phyloP scores from a whole-genome alignment of 2,329 filamentous ascomycete genomes.

The Thermomyces lanuginosus region DNA sequence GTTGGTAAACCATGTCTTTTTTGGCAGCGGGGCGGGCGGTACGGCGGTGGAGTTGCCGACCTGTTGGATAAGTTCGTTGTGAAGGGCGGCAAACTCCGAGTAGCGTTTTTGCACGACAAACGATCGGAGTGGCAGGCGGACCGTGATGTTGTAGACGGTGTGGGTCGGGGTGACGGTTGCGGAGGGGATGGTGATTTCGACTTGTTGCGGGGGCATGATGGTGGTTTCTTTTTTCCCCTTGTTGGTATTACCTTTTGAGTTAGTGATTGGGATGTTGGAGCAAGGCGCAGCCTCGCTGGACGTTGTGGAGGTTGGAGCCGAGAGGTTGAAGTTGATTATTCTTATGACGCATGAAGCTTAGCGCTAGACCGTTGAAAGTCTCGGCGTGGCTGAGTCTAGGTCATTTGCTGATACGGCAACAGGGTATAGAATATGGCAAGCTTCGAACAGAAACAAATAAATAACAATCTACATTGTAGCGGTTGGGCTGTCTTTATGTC shows the following conservation, averaged over 20 bases:
- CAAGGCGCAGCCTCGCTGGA: too few relatives aligned
- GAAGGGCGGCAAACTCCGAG: conserved; percentile 44
- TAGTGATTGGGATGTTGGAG: background rate
- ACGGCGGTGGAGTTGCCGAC: conserved; percentile 32
- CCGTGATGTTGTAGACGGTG: conserved; percentile 45
- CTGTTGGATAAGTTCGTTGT: conserved; percentile 35
- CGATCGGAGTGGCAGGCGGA: conserved; percentile 44
- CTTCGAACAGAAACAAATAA: too few relatives aligned
- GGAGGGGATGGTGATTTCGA: conserved; percentile 35
- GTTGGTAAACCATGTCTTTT: conserved; percentile 44
- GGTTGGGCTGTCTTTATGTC: too few relatives aligned
- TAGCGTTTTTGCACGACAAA: conserved; percentile 46
- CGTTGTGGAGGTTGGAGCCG: too few relatives aligned
- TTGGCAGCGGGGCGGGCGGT: conserved; percentile 39
- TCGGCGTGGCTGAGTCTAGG: too few relatives aligned
- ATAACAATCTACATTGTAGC: too few relatives aligned
- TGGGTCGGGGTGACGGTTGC: conserved; percentile 33
- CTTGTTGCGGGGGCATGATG: background rate
- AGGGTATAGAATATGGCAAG: too few relatives aligned
- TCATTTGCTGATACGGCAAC: too few relatives aligned
- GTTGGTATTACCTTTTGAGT: background rate
- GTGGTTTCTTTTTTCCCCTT: background rate
- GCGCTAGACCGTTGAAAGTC: too few relatives aligned
- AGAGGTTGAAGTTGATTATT: too few relatives aligned
- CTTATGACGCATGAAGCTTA: too few relatives aligned